Evolutionary conservation across 78 protist genomes (phyloP).

Genomic region (Dictyostelium purpureum): DNA sequence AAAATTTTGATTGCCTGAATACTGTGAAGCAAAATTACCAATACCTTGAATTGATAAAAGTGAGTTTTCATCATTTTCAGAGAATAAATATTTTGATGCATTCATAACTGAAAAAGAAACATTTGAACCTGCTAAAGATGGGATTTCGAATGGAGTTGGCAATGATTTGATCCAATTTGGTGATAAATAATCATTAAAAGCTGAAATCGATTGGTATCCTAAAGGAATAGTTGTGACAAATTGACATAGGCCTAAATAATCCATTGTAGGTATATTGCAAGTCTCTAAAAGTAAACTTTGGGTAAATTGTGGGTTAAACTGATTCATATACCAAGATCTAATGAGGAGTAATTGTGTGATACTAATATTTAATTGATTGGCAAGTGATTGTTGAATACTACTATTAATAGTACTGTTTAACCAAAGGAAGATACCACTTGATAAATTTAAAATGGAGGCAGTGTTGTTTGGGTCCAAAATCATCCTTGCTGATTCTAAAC

Average conservation of each 20-base stretch:
- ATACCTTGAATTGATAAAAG: background rate
- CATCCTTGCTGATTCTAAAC: background rate
- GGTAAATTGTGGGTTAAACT: background rate
- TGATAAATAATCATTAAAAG: too few relatives aligned
- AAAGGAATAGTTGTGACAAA: background rate
- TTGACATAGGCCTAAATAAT: constrained; percentile 17
- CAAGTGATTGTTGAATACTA: background rate
- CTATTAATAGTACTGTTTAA: background rate
- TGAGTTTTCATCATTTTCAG: background rate
- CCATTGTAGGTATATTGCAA: background rate
- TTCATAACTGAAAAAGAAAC: background rate
- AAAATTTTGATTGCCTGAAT: background rate
- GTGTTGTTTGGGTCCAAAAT: background rate
- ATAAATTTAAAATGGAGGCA: background rate
- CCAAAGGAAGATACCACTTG: background rate
- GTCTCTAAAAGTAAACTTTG: background rate
- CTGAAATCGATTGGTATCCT: background rate
- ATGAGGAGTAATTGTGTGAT: background rate
- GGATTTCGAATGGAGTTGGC: background rate
- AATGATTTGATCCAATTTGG: too few relatives aligned
- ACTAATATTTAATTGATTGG: background rate
- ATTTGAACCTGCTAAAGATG: background rate
- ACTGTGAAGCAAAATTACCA: background rate
- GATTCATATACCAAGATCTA: background rate
- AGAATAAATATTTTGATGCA: background rate